Evolutionary conservation across 345 rosid genomes (phyloP).

Genomic region (Salix brachista): DNA sequence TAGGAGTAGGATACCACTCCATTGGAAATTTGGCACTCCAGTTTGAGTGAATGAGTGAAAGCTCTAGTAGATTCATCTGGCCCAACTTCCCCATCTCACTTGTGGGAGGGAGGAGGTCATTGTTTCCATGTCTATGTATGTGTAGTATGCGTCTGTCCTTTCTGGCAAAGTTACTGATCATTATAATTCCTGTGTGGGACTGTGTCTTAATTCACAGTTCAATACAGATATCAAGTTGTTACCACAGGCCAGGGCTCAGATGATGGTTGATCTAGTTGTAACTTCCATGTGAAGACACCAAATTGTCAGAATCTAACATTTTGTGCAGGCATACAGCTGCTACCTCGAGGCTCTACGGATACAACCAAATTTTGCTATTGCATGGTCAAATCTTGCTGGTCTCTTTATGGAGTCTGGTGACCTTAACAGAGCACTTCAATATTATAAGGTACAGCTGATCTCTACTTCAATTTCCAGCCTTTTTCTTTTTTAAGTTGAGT

Average conservation of each 20-base stretch:
- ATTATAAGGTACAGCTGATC: slow-evolving; percentile 66
- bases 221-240: slow-evolving; percentile 62
- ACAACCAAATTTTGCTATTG: slow-evolving; percentile 96
- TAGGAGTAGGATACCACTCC: slow-evolving; percentile 4
- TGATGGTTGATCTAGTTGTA: slow-evolving; percentile 82
- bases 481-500: neutral
- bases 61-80: slow-evolving; percentile 23
- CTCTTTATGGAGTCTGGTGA: slow-evolving; percentile 99
- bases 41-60: slow-evolving; percentile 17
- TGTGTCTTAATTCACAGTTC: slow-evolving; percentile 59
- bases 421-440: slow-evolving; percentile 83
- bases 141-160: slow-evolving; percentile 27
- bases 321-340: slow-evolving; percentile 98
- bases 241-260: slow-evolving; percentile 67
- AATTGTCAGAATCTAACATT: slow-evolving; percentile 69
- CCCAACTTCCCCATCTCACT: slow-evolving; percentile 13
- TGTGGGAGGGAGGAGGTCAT: slow-evolving; percentile 13
- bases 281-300: slow-evolving; percentile 61
- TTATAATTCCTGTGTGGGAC: slow-evolving; percentile 59
- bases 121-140: slow-evolving; percentile 19
- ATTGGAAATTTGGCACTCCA: slow-evolving; percentile 3
- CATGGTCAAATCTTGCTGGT: slow-evolving; percentile 99
- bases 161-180: slow-evolving; percentile 56
- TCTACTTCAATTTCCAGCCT: neutral
- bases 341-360: slow-evolving; percentile 92